These are phyloP conservation scores for Trichosporon coremiiforme DNA, from an alignment of 1,284 basidiomycete genomes.

Conservation along the genomic window DNA sequence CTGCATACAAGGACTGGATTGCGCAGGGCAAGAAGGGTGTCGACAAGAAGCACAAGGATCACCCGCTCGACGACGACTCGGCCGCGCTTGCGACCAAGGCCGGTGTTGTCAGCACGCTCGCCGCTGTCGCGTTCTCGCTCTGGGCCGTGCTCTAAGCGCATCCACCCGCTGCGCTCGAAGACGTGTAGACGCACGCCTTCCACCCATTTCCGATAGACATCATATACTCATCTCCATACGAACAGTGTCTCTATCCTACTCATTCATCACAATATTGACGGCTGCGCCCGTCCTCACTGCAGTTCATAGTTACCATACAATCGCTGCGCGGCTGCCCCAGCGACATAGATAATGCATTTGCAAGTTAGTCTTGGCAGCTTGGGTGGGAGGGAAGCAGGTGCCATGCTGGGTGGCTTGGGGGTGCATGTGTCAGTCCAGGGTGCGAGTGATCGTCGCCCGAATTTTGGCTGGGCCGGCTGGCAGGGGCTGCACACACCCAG, in stretches of 20 bases:
- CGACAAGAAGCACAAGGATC: constrained; percentile 40
- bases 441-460: constrained; percentile 19
- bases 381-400: not conserved
- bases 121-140: not conserved
- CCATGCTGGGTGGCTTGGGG: not conserved
- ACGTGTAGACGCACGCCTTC: not conserved
- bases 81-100: not conserved
- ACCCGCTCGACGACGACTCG: constrained; percentile 31
- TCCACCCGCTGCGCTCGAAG: not conserved
- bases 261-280: not conserved
- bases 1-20: constrained; percentile 72
- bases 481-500: not conserved
- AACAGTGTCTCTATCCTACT: not conserved
- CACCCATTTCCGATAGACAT: not conserved
- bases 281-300: constrained; percentile 1
- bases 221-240: not conserved
- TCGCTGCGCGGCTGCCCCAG: not conserved
- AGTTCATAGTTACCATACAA: constrained; percentile 1
- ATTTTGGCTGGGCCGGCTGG: not conserved
- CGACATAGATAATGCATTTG: constrained; percentile 15
- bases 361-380: not conserved
- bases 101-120: not conserved
- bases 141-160: constrained; percentile 14
- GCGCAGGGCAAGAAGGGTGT: constrained; percentile 60
- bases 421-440: not conserved